phyloP scores from a whole-genome alignment of 2,329 filamentous ascomycete genomes.

The Cercospora beticola region DNA sequence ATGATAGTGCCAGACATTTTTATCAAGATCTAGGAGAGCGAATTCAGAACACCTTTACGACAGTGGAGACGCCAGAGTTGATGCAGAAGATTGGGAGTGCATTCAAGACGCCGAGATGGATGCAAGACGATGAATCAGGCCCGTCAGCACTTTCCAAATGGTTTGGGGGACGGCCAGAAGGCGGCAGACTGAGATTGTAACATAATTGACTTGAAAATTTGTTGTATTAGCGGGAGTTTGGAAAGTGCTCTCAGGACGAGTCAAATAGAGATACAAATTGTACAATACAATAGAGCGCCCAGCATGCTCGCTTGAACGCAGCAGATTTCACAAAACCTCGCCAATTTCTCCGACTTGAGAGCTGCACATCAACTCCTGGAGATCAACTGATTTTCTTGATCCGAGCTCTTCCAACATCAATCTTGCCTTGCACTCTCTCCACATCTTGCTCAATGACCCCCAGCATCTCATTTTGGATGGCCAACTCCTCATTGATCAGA shows the following conservation, averaged over 20 bases:
- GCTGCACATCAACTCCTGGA: neutral
- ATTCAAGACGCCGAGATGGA: slow-evolving; percentile 79
- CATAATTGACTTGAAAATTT: slow-evolving; percentile 10
- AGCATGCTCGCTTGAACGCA: slow-evolving; percentile 21
- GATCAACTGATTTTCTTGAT: slow-evolving; percentile 59
- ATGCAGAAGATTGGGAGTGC: slow-evolving; percentile 67
- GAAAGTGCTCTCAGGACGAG: neutral
- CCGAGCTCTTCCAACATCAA: slow-evolving; percentile 71
- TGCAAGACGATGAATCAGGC: slow-evolving; percentile 45
- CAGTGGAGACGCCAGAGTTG: slow-evolving; percentile 72
- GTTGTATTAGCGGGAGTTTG: slow-evolving; percentile 16
- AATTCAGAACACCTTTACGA: slow-evolving; percentile 89
- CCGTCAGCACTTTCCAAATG: slow-evolving; percentile 31
- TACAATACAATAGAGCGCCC: neutral
- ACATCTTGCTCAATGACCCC: slow-evolving; percentile 65
- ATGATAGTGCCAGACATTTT: slow-evolving; percentile 64
- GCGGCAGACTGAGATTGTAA: slow-evolving; percentile 35
- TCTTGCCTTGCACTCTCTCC: slow-evolving; percentile 65
- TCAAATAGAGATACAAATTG: slow-evolving; percentile 1
- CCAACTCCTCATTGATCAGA: slow-evolving; percentile 71
- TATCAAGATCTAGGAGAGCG: slow-evolving; percentile 80
- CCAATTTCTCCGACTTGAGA: neutral
- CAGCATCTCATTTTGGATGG: slow-evolving; percentile 69
- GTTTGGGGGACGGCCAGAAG: slow-evolving; percentile 38
- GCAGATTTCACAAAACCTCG: neutral